phyloP scores from a whole-genome alignment of 306 rosid genomes.

The Biancaea sappan region DNA sequence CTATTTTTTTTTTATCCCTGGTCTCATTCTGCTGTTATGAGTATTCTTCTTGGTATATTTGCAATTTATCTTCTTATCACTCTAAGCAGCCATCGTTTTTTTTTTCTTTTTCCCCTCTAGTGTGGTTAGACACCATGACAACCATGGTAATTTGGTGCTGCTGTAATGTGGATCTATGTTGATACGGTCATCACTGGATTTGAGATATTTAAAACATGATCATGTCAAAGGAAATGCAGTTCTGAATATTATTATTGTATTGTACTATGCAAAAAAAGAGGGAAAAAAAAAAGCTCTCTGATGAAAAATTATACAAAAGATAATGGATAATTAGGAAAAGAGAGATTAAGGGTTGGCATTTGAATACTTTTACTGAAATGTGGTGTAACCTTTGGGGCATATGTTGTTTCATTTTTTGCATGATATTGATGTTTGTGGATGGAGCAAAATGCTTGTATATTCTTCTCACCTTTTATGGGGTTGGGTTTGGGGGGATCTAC shows the following conservation, averaged over 20 bases:
- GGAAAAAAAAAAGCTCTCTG: too few species aligned
- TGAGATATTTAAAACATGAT: slow-evolving; percentile 6
- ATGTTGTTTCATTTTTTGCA: not conserved
- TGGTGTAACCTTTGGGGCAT: slow-evolving; percentile 6
- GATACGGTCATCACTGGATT: slow-evolving; percentile 24
- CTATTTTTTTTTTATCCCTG: slow-evolving; percentile 6
- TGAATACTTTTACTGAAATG: slow-evolving; percentile 15
- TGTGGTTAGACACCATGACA: not conserved
- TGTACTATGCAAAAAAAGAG: not conserved
- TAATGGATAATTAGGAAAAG: slow-evolving; percentile 22
- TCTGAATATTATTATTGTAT: slow-evolving; percentile 6
- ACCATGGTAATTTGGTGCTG: not conserved
- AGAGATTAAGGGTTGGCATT: slow-evolving; percentile 14
- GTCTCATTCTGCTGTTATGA: slow-evolving; percentile 21
- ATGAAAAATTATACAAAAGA: slow-evolving; percentile 23
- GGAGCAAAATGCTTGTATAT: not conserved
- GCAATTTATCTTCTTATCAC: slow-evolving; percentile 18
- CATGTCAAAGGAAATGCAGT: slow-evolving; percentile 20
- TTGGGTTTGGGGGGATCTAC: too few species aligned
- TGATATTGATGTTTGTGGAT: not conserved
- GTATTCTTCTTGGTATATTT: slow-evolving; percentile 4
- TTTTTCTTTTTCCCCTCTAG: not conserved
- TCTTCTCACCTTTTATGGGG: too few species aligned
- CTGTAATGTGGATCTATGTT: slow-evolving; percentile 2
- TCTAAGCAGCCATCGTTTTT: not conserved